These are phyloP conservation scores for Helotiales sp. DNA, from an alignment of 2,329 filamentous ascomycete species.

Conservation along the genomic window DNA sequence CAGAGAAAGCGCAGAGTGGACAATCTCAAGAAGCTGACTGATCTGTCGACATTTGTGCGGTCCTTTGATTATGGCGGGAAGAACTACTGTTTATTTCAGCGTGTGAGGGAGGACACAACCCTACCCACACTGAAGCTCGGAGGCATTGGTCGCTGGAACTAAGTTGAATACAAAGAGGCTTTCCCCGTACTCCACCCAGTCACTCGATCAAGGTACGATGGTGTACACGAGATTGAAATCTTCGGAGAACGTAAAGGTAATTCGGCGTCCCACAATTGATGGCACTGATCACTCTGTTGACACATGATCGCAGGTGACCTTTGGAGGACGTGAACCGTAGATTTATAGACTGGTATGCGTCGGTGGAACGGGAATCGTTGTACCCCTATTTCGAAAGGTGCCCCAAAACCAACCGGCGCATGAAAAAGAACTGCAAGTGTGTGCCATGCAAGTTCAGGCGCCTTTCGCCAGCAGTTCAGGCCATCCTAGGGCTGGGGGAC, in stretches of 20 bases:
- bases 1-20: neutral
- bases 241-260: neutral
- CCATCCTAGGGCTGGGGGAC: too few relatives aligned
- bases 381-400: too few relatives aligned
- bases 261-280: neutral
- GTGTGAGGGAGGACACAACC: neutral
- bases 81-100: neutral
- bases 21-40: neutral
- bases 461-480: too few relatives aligned
- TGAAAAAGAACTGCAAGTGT: too few relatives aligned
- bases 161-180: neutral
- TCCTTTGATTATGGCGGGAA: neutral
- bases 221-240: neutral
- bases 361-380: too few relatives aligned
- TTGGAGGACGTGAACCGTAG: neutral
- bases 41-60: neutral
- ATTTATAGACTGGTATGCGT: neutral
- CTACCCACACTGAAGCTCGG: neutral
- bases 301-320: neutral
- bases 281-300: neutral
- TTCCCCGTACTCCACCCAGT: neutral
- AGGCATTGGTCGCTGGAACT: neutral
- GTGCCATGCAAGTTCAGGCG: too few relatives aligned
- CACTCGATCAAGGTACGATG: neutral
- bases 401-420: too few relatives aligned